These are phyloP conservation scores for Cercophora samala DNA, from an alignment of 495 filamentous ascomycete species.

Conservation along the genomic window DNA sequence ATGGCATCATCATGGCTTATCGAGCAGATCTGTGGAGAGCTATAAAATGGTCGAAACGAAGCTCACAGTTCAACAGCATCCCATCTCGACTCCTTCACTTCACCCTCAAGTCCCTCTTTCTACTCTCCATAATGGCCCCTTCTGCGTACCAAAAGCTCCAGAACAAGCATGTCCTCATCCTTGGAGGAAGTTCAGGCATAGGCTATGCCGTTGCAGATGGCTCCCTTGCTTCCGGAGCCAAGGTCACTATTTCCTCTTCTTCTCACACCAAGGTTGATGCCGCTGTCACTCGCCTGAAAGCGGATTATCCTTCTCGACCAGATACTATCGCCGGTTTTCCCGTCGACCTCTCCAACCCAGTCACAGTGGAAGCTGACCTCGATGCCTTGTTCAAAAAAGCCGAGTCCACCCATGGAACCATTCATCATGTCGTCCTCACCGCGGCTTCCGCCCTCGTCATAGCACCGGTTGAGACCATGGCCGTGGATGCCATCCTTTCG, in stretches of 20 bases:
- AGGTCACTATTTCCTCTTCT: slow-evolving; percentile 55
- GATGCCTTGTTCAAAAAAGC: slow-evolving; percentile 44
- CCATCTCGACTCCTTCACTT: not conserved
- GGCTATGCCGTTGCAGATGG: slow-evolving; percentile 54
- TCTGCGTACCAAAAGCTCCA: slow-evolving; percentile 41
- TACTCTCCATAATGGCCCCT: slow-evolving; percentile 10
- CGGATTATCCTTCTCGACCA: slow-evolving; percentile 31
- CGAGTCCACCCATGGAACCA: slow-evolving; percentile 22
- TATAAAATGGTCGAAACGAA: not conserved
- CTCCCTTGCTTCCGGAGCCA: slow-evolving; percentile 47
- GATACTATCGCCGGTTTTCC: slow-evolving; percentile 35
- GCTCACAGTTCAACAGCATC: not conserved
- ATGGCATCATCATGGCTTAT: too few relatives aligned
- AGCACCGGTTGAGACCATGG: slow-evolving; percentile 37
- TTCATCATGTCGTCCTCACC: slow-evolving; percentile 64
- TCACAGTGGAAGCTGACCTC: slow-evolving; percentile 45
- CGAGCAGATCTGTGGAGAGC: too few relatives aligned
- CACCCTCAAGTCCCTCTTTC: not conserved
- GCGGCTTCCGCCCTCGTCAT: slow-evolving; percentile 48
- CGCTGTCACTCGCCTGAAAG: slow-evolving; percentile 42
- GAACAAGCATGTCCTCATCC: slow-evolving; percentile 46
- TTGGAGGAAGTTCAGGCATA: slow-evolving; percentile 57
- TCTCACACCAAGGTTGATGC: slow-evolving; percentile 38
- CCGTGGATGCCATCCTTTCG: slow-evolving; percentile 36
- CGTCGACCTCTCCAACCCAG: slow-evolving; percentile 49